A percentile compares a stretch with the other conserved stretches of the same genome.
Conservation (phyloP, 352 stramenopile genomes). For the Phytopythium kandeliae region DNA sequence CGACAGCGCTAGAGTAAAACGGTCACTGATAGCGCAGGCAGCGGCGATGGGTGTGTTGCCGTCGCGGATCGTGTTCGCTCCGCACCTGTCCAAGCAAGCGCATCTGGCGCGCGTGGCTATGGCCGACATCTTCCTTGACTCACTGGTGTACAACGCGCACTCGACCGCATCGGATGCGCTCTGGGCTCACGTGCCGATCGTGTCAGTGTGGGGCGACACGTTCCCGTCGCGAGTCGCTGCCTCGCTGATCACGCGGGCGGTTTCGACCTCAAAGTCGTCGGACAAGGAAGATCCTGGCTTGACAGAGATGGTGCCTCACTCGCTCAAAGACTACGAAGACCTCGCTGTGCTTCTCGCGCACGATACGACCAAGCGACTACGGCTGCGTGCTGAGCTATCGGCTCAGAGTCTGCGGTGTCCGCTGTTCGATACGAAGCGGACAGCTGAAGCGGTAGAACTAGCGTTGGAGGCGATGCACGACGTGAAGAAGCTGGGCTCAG, state of each 20-base stretch:
- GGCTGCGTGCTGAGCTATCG: constrained; percentile 28
- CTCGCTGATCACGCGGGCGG: constrained; percentile 38
- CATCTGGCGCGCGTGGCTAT: constrained; percentile 80
- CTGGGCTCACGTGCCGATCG: constrained; percentile 83
- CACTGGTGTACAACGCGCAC: constrained; percentile 94
- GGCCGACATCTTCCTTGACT: constrained; percentile 94
- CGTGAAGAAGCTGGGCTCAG: constrained; percentile 17
- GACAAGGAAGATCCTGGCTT: not conserved
- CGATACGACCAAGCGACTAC: constrained; percentile 9
- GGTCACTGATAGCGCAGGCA: constrained; percentile 45
- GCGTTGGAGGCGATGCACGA: constrained; percentile 68
- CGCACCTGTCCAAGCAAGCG: constrained; percentile 37
- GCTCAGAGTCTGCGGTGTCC: constrained; percentile 27
- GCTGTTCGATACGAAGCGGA: constrained; percentile 71
- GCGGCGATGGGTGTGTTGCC: constrained; percentile 53
- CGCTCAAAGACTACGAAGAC: constrained; percentile 65
- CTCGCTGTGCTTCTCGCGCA: constrained; percentile 47
- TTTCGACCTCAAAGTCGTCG: constrained; percentile 7
- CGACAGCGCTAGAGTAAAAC: constrained; percentile 7
- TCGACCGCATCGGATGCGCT: constrained; percentile 91
- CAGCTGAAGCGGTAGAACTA: constrained; percentile 52
- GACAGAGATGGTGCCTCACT: constrained; percentile 35
- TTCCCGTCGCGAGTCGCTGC: constrained; percentile 73
- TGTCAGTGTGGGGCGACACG: constrained; percentile 77
- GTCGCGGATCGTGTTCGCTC: constrained; percentile 64